phyloP scores from a whole-genome alignment of 768 basidiomycete genomes.

The Mycena albidolilacea region DNA sequence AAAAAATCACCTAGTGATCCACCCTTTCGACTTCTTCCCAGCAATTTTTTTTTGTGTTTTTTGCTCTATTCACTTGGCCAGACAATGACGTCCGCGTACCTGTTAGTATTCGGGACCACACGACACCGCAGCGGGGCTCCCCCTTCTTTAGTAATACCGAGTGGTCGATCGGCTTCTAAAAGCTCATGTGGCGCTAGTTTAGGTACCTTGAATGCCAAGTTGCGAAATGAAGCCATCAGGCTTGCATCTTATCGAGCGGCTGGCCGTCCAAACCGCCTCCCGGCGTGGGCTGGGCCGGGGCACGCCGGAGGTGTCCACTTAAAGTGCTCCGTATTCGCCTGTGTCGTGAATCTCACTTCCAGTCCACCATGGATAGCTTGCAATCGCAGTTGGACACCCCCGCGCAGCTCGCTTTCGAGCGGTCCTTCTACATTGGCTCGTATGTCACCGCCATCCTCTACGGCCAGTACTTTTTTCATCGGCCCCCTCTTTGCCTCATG shows the following conservation, averaged over 20 bases:
- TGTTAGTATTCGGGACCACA: background rate
- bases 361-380: conserved; percentile 31
- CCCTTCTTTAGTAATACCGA: conserved; percentile 4
- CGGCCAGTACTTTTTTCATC: conserved; percentile 35
- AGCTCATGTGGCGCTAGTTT: conserved; percentile 31
- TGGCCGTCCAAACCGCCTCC: conserved; percentile 27
- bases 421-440: conserved; percentile 45
- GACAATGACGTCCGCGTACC: background rate
- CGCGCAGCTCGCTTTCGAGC: conserved; percentile 35
- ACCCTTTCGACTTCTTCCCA: background rate
- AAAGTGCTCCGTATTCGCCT: conserved; percentile 35
- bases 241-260: conserved; percentile 14
- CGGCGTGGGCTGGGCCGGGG: conserved; percentile 17
- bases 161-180: conserved; percentile 18
- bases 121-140: background rate
- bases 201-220: conserved; percentile 29
- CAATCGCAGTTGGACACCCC: conserved; percentile 33
- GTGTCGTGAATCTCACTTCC: background rate
- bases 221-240: conserved; percentile 31
- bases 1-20: background rate
- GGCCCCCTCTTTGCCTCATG: conserved; percentile 12
- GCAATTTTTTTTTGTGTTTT: background rate
- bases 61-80: background rate
- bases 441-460: conserved; percentile 47
- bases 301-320: conserved; percentile 24